Evolutionary conservation across 495 filamentous ascomycete genomes (phyloP), one percentile per base, ranked within the genome.

Genomic region (Talaromyces wortmannii): DNA sequence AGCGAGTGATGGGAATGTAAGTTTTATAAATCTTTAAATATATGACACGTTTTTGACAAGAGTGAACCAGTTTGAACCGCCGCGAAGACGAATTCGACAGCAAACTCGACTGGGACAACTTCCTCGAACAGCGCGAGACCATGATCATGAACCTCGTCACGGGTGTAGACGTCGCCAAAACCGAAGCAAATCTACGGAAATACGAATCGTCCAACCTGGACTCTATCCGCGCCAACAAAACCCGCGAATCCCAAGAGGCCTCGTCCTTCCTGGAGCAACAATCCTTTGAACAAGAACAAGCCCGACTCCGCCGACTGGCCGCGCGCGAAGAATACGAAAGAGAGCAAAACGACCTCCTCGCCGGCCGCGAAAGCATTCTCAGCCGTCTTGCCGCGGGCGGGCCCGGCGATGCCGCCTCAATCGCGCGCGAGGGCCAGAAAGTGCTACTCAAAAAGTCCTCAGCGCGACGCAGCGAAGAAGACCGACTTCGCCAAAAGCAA

Each of bases 71-170:
- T 31, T 91, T 97, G 71, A 97, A 98, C 73, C 82, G 86, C 59
- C 79, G 83, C 8, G 83, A 95, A 75, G 89, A 95, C 55, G 95
- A 99, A 67, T 99, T 97, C 63, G 83, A 89, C 60, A 83, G 79
- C 0, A 78, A 95, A 55, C 75, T 77, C 43, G 87, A 84, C 58
- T 97, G 85, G 73, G 96, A 97, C 71, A 85, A 97, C 68, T 97
- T 97, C 73, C 83, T 97, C 30, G 90, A 97, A 69, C 84, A 89
- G 60, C 89, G 96, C 30, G 94, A 99, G 74, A 83, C 88, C 57
- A 80, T 95, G 50, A 91, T 91, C 16, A 91, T 91, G 68, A 92
- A 95, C 61, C 79, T 99, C 2, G 85, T 96, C 10, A 75, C 80
- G 47, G 83, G 87, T 15, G 81, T 75, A 50, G 86, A 90, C 33